phyloP scores from a whole-genome alignment of 2,329 filamentous ascomycete species.

The Beauveria pseudobassiana region DNA sequence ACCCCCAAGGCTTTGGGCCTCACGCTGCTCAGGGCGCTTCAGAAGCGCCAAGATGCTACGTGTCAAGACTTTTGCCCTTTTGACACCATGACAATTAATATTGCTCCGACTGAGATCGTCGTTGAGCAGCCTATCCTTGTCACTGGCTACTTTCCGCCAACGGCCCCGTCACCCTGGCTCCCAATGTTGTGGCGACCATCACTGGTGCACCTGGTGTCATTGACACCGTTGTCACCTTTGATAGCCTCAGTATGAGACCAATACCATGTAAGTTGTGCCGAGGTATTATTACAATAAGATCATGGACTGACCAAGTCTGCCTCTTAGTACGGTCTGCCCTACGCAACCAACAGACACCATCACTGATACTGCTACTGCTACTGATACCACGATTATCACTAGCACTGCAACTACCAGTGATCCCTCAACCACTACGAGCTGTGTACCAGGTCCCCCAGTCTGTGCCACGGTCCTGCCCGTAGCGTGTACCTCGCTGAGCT shows the following conservation, averaged over 20 bases:
- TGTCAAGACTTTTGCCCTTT: slow-evolving; percentile 2
- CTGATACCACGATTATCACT: neutral
- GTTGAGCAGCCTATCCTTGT: neutral
- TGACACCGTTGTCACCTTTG: slow-evolving; percentile 5
- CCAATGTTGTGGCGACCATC: neutral
- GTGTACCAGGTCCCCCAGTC: neutral
- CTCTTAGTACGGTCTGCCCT: neutral
- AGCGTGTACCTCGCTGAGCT: neutral
- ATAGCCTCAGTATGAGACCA: neutral
- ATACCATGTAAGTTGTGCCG: neutral
- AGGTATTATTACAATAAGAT: neutral
- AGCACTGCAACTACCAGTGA: neutral
- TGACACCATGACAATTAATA: neutral
- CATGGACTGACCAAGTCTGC: neutral
- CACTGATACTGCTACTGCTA: neutral
- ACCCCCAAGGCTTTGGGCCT: slow-evolving; percentile 2
- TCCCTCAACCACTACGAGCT: neutral
- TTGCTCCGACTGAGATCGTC: neutral
- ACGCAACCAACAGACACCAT: neutral
- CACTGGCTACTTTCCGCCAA: slow-evolving; percentile 5
- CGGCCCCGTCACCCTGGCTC: neutral
- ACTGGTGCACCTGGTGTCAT: slow-evolving; percentile 2
- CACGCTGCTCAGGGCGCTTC: neutral
- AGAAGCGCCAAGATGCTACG: neutral
- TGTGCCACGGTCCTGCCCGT: neutral